Evolutionary conservation across 2,329 filamentous ascomycete species (phyloP).

Genomic region (Orbilia blumenaviensis): DNA sequence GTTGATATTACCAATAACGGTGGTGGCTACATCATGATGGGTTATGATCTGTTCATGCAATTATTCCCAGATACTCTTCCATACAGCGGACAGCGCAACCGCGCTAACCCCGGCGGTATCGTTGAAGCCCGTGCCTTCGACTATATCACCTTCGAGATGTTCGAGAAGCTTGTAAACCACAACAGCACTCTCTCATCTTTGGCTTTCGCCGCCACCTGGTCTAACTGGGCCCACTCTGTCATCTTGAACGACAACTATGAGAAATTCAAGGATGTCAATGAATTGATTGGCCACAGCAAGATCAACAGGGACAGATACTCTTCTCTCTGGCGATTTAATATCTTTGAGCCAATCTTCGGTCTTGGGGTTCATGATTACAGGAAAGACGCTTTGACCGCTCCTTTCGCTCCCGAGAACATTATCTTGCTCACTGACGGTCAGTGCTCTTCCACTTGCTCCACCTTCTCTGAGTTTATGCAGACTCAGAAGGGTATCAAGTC

Average conservation of each 20-base stretch:
- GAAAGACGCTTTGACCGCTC: constrained; percentile 63
- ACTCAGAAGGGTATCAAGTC: constrained; percentile 67
- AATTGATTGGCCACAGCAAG: constrained; percentile 67
- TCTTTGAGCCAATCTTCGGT: constrained; percentile 63
- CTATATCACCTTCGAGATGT: constrained; percentile 65
- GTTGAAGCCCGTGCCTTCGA: constrained; percentile 63
- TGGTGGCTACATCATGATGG: constrained; percentile 69
- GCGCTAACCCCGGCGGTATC: constrained; percentile 62
- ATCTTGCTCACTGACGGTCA: constrained; percentile 70
- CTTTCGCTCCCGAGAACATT: constrained; percentile 69
- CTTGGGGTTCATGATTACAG: constrained; percentile 66
- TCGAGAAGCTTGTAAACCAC: constrained; percentile 63
- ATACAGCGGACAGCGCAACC: not conserved
- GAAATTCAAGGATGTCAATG: constrained; percentile 64
- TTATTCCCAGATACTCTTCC: constrained; percentile 26
- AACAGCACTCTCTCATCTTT: constrained; percentile 47
- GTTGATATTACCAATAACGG: constrained; percentile 70
- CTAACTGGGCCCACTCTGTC: constrained; percentile 60
- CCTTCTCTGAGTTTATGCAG: constrained; percentile 68
- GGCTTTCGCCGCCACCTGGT: constrained; percentile 65
- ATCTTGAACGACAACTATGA: constrained; percentile 59
- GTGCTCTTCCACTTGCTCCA: constrained; percentile 69
- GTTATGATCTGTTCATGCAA: constrained; percentile 71
- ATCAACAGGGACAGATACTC: constrained; percentile 64
- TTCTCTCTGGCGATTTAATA: constrained; percentile 59